Evolutionary conservation across 768 basidiomycete species (phyloP).

Genomic region (Sistotremastrum suecicum): DNA sequence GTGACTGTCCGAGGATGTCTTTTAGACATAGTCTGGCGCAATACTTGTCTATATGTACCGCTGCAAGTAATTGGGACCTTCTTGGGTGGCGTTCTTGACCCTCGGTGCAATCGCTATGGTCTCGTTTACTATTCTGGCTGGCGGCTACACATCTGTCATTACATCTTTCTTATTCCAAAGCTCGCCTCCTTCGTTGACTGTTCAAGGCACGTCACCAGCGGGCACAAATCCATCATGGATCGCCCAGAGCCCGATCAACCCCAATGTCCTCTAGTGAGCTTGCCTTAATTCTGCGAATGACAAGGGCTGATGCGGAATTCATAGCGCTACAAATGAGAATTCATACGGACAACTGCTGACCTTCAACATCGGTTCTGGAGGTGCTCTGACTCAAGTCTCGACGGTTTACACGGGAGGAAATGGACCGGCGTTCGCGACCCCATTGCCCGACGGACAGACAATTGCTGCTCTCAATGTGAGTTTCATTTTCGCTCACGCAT

Average conservation of each 20-base stretch:
- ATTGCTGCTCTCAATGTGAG: conserved; percentile 48
- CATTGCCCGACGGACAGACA: conserved; percentile 34
- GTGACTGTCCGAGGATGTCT: no score
- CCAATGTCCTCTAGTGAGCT: conserved; percentile 41
- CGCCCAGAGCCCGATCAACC: conserved; percentile 37
- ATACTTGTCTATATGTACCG: no score
- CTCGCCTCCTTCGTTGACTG: conserved; percentile 29
- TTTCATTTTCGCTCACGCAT: neutral
- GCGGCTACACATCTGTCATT: conserved; percentile 46
- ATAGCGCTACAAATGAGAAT: conserved; percentile 49
- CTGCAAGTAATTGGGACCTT: no score
- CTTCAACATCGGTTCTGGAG: conserved; percentile 33
- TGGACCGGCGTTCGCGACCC: conserved; percentile 34
- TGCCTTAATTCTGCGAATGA: no score
- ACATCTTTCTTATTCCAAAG: conserved; percentile 51
- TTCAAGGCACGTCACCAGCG: conserved; percentile 29
- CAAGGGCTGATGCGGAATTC: no score
- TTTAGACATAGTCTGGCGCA: no score
- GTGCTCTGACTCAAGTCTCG: conserved; percentile 30
- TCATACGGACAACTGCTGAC: conserved; percentile 34
- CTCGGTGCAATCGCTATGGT: conserved; percentile 30
- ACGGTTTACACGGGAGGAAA: conserved; percentile 36
- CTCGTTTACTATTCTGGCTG: conserved; percentile 52
- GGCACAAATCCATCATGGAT: conserved; percentile 51
- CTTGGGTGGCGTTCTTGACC: no score